phyloP scores from a whole-genome alignment of 306 rosid genomes.

The Dalbergia cochinchinensis region DNA sequence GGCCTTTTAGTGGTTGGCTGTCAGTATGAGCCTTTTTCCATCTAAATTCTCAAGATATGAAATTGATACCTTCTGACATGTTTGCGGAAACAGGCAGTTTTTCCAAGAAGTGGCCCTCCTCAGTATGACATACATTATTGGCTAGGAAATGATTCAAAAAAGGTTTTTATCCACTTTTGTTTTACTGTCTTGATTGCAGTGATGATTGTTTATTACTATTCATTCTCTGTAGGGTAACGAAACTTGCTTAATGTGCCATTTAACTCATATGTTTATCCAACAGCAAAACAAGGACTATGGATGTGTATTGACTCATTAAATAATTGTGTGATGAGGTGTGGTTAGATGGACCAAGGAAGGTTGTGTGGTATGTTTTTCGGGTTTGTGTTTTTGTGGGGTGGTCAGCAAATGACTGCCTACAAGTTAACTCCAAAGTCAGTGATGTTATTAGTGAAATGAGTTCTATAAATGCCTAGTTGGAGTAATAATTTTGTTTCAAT shows the following conservation, averaged over 20 bases:
- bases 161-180: constrained; percentile 56
- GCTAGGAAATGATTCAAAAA: constrained; percentile 75
- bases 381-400: too few relatives aligned
- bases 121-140: constrained; percentile 89
- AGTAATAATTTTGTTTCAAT: constrained; percentile 1
- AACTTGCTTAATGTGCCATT: constrained; percentile 18
- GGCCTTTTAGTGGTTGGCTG: constrained; percentile 29
- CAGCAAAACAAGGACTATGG: constrained; percentile 1
- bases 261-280: constrained; percentile 3
- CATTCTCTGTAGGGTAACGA: background rate
- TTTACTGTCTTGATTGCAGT: constrained; percentile 20
- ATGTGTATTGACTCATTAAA: constrained; percentile 15
- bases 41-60: constrained; percentile 20
- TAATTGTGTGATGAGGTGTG: background rate
- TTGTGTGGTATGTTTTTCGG: background rate
- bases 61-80: constrained; percentile 43
- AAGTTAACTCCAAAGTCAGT: background rate
- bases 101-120: constrained; percentile 71
- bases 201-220: constrained; percentile 27
- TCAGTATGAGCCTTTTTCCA: constrained; percentile 31
- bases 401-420: background rate
- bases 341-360: constrained; percentile 21
- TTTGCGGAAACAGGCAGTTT: constrained; percentile 71
- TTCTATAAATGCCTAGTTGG: background rate
- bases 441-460: background rate